Evolutionary conservation across 345 rosid species (phyloP).

Genomic region (Noccaea caerulescens): DNA sequence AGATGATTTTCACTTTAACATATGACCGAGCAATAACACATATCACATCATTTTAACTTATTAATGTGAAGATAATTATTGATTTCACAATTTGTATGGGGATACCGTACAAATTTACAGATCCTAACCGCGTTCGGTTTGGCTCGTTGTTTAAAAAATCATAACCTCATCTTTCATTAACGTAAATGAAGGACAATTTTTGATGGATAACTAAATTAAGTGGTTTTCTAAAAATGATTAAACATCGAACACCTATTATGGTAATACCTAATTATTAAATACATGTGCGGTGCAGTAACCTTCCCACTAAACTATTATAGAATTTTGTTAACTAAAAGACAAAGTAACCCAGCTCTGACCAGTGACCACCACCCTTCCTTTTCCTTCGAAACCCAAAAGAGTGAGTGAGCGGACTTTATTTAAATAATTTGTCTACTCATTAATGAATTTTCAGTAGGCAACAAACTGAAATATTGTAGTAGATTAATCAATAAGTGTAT

Average conservation of each 20-base stretch:
- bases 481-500: neutral
- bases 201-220: neutral
- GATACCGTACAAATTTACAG: too few relatives aligned
- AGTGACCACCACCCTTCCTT: slow-evolving; percentile 22
- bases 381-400: slow-evolving; percentile 13
- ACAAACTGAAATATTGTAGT: neutral
- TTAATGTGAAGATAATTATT: too few relatives aligned
- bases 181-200: neutral
- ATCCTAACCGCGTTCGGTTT: too few relatives aligned
- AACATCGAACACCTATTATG: neutral
- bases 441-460: neutral
- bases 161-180: neutral
- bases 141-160: too few relatives aligned
- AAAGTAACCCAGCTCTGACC: slow-evolving; percentile 34
- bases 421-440: neutral
- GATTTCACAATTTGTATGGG: too few relatives aligned
- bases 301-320: slow-evolving; percentile 4
- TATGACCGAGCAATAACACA: too few relatives aligned
- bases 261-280: slow-evolving; percentile 8
- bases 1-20: too few relatives aligned
- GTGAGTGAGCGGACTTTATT: neutral
- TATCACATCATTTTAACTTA: too few relatives aligned
- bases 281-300: slow-evolving; percentile 21
- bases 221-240: slow-evolving; percentile 2
- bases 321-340: slow-evolving; percentile 28